Evolutionary conservation across 805 yeast genomes (phyloP).

Genomic region (Saccharomycopsis sp.): DNA sequence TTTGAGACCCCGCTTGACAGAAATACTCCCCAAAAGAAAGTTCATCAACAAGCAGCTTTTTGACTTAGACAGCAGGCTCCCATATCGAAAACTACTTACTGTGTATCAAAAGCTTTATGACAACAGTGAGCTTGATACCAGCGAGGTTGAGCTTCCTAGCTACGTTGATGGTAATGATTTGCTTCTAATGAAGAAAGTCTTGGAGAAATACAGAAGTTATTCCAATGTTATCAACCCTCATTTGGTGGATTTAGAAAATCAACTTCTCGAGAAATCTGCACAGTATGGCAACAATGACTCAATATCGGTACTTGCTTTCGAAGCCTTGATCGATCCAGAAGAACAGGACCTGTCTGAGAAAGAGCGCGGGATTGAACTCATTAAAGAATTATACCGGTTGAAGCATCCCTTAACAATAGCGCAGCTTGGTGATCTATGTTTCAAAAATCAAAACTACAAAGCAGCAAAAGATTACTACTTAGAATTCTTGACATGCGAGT

Average conservation of each 20-base stretch:
- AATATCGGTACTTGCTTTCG: constrained; percentile 60
- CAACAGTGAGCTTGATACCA: constrained; percentile 30
- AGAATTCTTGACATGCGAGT: constrained; percentile 47
- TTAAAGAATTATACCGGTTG: constrained; percentile 45
- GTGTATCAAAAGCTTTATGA: constrained; percentile 44
- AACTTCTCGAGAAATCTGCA: constrained; percentile 73
- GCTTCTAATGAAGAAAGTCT: constrained; percentile 56
- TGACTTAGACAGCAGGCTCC: constrained; percentile 53
- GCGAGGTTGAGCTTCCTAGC: constrained; percentile 31
- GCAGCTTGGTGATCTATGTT: constrained; percentile 69
- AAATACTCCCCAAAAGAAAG: constrained; percentile 48
- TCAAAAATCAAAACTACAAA: constrained; percentile 35
- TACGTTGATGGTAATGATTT: constrained; percentile 49
- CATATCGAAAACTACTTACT: constrained; percentile 45
- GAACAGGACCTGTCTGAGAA: constrained; percentile 28
- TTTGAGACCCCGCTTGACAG: constrained; percentile 5
- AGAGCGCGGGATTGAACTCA: constrained; percentile 50
- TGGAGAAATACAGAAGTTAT: constrained; percentile 50
- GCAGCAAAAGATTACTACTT: constrained; percentile 56
- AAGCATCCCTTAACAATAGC: constrained; percentile 72
- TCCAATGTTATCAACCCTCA: constrained; percentile 52
- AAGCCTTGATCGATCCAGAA: constrained; percentile 38
- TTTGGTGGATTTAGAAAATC: constrained; percentile 55
- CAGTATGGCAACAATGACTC: constrained; percentile 80
- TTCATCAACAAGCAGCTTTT: constrained; percentile 51